Evolutionary conservation across 2,329 filamentous ascomycete species (phyloP), one percentile per base, ranked within the genome.

Genomic region (Cercospora zeina): DNA sequence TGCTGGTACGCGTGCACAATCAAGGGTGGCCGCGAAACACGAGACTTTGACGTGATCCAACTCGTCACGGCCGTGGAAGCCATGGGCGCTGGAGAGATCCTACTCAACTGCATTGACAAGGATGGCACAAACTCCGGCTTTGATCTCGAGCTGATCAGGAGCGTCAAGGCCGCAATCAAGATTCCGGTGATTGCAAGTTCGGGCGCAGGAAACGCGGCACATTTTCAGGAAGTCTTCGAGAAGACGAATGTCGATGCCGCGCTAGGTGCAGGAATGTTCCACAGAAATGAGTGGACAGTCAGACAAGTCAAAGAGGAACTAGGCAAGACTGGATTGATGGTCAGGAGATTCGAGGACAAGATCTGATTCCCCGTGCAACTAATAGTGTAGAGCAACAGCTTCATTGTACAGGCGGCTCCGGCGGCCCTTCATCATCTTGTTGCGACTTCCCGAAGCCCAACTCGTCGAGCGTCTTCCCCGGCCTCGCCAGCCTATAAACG

Each of bases 1-100:
- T 96, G 91, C 80, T 99, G 93, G 93, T 99, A 97, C 76, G 93
- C 95, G 62, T 97, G 95, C 79, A 99, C 95, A 6, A 91, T 96
- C 79, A 96, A 93, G 79, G 95, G 95, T 51, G 95, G 95, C 6
- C 87, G 95, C 64, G 93, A 97, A 79, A 93, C 89, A n/a, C 86
- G 93, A 63, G 92, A 97, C 75, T 82, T 97, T 68, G 93, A 97
- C 74, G 95, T 97, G 14, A 85, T 93, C 13, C 90, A 97, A 78
- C 84, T 99, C 9, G 87, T 89, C 9, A 87, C 85, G 69, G 95
- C 95, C 11, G 93, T 97, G 36, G 92, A 99, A 79, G 92, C 91
- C 61, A 96, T 99, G 91, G 95, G 95, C 58, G 85, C 90, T 1
- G 95, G 95, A 61, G 95, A 99, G 81, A 90, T 99, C 62, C 80